Evolutionary conservation across 2,329 filamentous ascomycete genomes (phyloP), one percentile per base, ranked within the genome.

Genomic region (Alternaria sp.): DNA sequence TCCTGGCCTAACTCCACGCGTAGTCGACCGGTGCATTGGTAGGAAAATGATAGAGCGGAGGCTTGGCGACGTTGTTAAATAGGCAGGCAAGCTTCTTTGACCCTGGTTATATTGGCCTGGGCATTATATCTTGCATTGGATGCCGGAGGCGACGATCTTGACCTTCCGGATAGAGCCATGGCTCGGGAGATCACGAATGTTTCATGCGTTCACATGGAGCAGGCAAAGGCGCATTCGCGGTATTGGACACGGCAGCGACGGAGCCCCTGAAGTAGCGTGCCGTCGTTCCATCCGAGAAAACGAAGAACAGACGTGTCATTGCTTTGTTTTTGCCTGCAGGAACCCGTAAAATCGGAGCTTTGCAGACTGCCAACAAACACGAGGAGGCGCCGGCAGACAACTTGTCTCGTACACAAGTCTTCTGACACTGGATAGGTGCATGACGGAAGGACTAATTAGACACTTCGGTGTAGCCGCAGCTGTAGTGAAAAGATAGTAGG

Each of bases 61-160:
- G 59, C 66, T 67, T 67, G 66, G 66, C 65, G 38, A 64, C 34
- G 54, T 52, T 41, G 54, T 60, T 34, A 53, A 69, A 56, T 63
- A 69, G 66, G 66, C 65, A 66, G 66, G 68, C 61, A 59, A 63
- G 47, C 26, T 51, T 46, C 54, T 12, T n/a, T 14, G 20, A 47
- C 47, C 63, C 65, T 42, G 44, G 64, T 36, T 38, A 34, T 51
- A 41, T 46, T 18, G 58, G 43, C 30, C 61, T 67, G 55, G 65
- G 59, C 66, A 69, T 62, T 67, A 59, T 66, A 66, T 59, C 30
- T 20, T 54, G 48, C 51, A 63, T 51, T 57, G n/a, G 39, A 54
- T 57, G 41, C 20, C 34, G 20, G 54, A 51, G 30, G 46, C 38
- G 42, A 62, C 34, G 42, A 54, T 42, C 41, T 16, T 57, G 54